Conservation (phyloP, 1,284 basidiomycete genomes). For the Moesziomyces sp. region DNA sequence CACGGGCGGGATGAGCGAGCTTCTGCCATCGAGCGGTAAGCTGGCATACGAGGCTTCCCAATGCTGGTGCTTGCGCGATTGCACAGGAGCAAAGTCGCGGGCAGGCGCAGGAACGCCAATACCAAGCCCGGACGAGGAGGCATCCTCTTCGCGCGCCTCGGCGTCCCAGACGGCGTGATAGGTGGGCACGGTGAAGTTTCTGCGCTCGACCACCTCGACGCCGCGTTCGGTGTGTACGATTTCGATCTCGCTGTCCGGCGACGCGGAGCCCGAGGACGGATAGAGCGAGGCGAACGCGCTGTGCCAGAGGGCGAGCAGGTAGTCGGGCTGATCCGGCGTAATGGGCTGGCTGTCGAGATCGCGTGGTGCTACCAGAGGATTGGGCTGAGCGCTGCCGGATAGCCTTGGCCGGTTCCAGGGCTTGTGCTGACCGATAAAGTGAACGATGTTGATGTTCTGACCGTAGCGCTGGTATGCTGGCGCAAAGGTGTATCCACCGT, state of each 20-base stretch:
- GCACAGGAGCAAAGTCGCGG: not conserved
- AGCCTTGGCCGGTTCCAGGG: constrained; percentile 77
- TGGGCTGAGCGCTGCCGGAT: constrained; percentile 49
- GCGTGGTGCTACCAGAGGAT: constrained; percentile 59
- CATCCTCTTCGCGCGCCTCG: constrained; percentile 36
- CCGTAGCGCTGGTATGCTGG: constrained; percentile 95
- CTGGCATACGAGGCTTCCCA: constrained; percentile 78
- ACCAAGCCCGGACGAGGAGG: not conserved
- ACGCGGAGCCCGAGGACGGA: constrained; percentile 70
- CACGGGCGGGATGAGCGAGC: constrained; percentile 81
- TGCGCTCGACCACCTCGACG: constrained; percentile 68
- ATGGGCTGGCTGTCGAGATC: constrained; percentile 67
- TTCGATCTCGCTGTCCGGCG: constrained; percentile 46
- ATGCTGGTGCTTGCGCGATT: constrained; percentile 35
- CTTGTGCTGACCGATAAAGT: constrained; percentile 94
- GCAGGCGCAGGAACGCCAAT: not conserved
- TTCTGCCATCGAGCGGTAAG: constrained; percentile 83
- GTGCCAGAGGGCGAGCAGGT: constrained; percentile 90
- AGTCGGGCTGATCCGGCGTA: constrained; percentile 70
- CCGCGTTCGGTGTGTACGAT: constrained; percentile 55
- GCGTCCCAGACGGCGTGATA: constrained; percentile 81
- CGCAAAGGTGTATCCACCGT: constrained; percentile 95
- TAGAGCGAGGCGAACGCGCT: constrained; percentile 87
- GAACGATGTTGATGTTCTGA: constrained; percentile 84
- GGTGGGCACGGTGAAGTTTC: constrained; percentile 76